Base-by-base conservation (phyloP, 73 alveolate species). In the Blepharisma japonicum region DNA sequence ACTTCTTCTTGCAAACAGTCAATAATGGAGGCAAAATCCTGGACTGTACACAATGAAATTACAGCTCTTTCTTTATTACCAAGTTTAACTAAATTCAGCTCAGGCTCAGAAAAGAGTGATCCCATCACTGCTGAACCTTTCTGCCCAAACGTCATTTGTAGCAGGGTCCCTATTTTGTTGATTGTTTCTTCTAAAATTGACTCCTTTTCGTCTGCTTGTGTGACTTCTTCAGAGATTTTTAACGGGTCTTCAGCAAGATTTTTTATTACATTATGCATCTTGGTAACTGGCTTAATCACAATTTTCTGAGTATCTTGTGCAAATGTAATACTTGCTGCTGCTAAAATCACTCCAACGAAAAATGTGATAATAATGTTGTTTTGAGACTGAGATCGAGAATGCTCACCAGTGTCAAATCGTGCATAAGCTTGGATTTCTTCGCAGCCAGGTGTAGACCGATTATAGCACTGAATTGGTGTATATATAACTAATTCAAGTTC, bases 101-200 rank as follows among this genome's bases (percentile, higher is more conserved):
- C 90, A 5, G 85, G 82, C 21, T 86, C 72, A 6, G 87, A 87
- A 55, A 84, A 87, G 6, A 86, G 87, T 25, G 82, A 53, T 0
- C 86, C 49, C 53, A 89, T 87, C 70, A 77, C 81, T 56, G 78
- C 90, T 6, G 92, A 87, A 0, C 96, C 96, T 6, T 80, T 66
- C 71, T 76, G 55, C 6, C 96, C 96, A 61, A 86, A 86, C n/a
- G 86, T 81, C 89, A 86, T 86, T 68, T 86, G 74, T n/a, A 89
- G 89, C 21, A 89, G 78, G 21, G 74, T 85, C 42, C 96, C 96
- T 3, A 86, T 89, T 72, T 88, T 83, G 56, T 51, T 79, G 2
- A 89, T 85, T 0, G 93, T 86, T 50, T 89, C 84, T 56, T 89
- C 90, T 18, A 89, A 80, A 48, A 85, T 61, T 5, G 74, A 61